Conservation (phyloP, 805 yeast species). For the Candida khao-thaluensis region DNA sequence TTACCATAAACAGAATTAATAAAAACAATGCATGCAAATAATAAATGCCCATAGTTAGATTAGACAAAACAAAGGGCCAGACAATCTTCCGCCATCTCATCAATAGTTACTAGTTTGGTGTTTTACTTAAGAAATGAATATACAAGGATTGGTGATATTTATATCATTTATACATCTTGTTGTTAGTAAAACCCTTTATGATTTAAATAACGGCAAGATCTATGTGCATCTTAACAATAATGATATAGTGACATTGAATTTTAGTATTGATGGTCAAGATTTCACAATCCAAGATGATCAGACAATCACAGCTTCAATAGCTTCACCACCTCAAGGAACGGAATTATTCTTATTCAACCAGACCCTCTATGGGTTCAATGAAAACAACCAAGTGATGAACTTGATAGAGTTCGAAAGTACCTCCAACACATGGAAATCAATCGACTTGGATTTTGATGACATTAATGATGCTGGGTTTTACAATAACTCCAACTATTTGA, state of each 20-base stretch:
- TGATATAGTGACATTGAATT: constrained; percentile 35
- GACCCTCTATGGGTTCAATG: constrained; percentile 26
- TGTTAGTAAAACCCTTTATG: constrained; percentile 26
- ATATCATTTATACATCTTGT: constrained; percentile 20
- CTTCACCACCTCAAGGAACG: constrained; percentile 34
- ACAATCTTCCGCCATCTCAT: neutral
- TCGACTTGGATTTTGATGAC: constrained; percentile 20
- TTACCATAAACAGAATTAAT: constrained; percentile 3
- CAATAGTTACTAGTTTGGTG: too few species aligned
- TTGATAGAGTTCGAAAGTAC: constrained; percentile 9
- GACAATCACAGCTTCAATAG: constrained; percentile 17
- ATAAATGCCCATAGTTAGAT: neutral
- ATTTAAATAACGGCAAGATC: constrained; percentile 31
- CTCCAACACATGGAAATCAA: constrained; percentile 8
- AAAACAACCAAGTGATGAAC: constrained; percentile 6
- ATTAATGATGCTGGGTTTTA: constrained; percentile 31
- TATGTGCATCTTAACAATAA: constrained; percentile 37
- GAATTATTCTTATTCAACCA: constrained; percentile 29
- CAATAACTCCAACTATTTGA: constrained; percentile 40
- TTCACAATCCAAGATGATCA: constrained; percentile 21
- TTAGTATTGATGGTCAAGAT: constrained; percentile 32
- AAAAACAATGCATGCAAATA: neutral
- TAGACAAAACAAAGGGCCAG: neutral
- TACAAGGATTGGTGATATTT: constrained; percentile 11
- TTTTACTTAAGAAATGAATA: neutral